A percentile compares a stretch with the other conserved stretches of the same genome.
Conservation (phyloP, 1,284 basidiomycete species). For the Gomphus sp. region DNA sequence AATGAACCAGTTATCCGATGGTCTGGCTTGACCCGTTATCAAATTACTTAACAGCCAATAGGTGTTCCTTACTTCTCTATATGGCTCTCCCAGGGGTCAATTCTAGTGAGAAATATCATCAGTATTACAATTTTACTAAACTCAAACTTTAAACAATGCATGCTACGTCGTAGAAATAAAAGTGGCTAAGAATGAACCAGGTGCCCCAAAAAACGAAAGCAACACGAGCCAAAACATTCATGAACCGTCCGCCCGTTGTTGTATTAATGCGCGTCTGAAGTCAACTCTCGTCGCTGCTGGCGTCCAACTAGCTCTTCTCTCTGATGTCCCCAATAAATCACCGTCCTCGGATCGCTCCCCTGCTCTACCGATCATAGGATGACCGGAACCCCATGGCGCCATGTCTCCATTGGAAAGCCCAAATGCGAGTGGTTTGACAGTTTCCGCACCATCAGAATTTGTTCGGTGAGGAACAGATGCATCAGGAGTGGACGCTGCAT, state of each 20-base stretch:
- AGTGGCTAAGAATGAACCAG: not conserved
- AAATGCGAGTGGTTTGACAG: not conserved
- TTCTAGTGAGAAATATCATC: too few relatives aligned
- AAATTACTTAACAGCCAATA: not conserved
- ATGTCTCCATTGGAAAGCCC: not conserved
- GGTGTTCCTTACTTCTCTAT: too few relatives aligned
- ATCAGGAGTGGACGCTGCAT: not conserved
- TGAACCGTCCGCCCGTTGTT: not conserved
- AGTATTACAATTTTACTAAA: not conserved
- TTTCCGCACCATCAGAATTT: slow-evolving; percentile 1
- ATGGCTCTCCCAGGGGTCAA: too few relatives aligned
- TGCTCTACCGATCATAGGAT: not conserved
- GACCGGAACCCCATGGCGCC: not conserved
- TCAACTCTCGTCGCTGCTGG: not conserved
- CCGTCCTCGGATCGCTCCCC: too few relatives aligned
- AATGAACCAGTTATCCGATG: too few relatives aligned
- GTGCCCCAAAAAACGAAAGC: not conserved
- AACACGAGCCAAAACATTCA: not conserved
- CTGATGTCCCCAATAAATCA: not conserved
- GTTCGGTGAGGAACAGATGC: slow-evolving; percentile 3
- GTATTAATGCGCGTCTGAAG: not conserved
- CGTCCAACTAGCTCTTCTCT: slow-evolving; percentile 9
- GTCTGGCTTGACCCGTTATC: not conserved
- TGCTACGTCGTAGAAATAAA: not conserved
- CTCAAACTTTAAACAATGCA: not conserved